phyloP scores from a whole-genome alignment of 441 rosid genomes.

The Biscutella laevigata region DNA sequence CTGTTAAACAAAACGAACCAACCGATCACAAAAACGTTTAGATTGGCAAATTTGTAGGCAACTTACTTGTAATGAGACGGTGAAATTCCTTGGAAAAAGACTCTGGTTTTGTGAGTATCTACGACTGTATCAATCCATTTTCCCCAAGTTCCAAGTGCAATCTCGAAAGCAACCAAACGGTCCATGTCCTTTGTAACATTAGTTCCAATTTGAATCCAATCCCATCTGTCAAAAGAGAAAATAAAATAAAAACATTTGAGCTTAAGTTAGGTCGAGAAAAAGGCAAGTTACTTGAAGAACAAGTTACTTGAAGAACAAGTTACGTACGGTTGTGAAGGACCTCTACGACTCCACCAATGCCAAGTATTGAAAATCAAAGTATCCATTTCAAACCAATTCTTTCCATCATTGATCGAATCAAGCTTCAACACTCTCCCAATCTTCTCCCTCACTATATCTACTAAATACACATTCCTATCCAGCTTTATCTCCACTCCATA shows the following conservation, averaged over 20 bases:
- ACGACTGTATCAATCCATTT: slow-evolving; percentile 61
- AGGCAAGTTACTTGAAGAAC: neutral
- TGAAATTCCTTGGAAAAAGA: slow-evolving; percentile 82
- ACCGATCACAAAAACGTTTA: neutral
- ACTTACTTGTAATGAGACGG: slow-evolving; percentile 84
- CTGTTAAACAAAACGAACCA: slow-evolving; percentile 22
- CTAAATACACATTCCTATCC: slow-evolving; percentile 56
- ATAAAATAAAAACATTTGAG: too few species aligned
- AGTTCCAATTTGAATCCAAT: slow-evolving; percentile 44
- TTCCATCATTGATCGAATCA: slow-evolving; percentile 60
- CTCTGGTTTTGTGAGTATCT: slow-evolving; percentile 49
- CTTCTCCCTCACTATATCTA: slow-evolving; percentile 47
- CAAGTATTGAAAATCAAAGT: slow-evolving; percentile 77
- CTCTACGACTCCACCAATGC: slow-evolving; percentile 98
- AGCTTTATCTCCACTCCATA: slow-evolving; percentile 54
- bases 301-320: neutral
- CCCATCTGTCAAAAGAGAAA: slow-evolving; percentile 67
- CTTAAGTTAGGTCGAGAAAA: neutral
- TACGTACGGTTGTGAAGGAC: slow-evolving; percentile 79
- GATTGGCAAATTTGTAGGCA: too few species aligned
- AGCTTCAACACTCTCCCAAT: slow-evolving; percentile 72
- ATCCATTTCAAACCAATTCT: slow-evolving; percentile 57
- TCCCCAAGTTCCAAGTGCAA: slow-evolving; percentile 69
- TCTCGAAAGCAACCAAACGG: slow-evolving; percentile 61
- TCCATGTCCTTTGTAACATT: slow-evolving; percentile 59